Percentiles rank a stretch among this genome's conserved stretches.
phyloP scores from a whole-genome alignment of 192 early-diverging fungal species.

The Coemansia sp. region DNA sequence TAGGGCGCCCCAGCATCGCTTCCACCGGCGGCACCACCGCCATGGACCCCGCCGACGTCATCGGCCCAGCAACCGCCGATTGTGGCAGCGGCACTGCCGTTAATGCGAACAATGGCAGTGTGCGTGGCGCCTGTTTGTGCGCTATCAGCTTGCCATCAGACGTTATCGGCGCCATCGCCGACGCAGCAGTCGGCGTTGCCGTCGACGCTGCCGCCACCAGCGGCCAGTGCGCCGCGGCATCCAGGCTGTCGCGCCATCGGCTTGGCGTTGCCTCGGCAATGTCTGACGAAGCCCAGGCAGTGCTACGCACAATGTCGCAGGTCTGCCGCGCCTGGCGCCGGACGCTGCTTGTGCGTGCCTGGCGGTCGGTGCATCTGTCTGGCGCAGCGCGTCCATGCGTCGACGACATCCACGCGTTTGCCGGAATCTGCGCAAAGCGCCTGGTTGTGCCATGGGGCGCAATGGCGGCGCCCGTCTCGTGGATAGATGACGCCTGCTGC shows the following conservation, averaged over 20 bases:
- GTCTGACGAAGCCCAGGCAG: constrained; percentile 12
- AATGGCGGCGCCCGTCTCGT: constrained; percentile 33
- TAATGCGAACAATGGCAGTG: background rate
- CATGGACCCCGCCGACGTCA: no score
- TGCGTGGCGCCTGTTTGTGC: background rate
- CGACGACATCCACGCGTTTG: constrained; percentile 22
- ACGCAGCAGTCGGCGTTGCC: constrained; percentile 6
- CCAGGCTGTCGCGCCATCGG: background rate
- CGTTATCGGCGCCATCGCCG: constrained; percentile 30
- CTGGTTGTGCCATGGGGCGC: constrained; percentile 42
- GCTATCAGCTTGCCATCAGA: constrained; percentile 37
- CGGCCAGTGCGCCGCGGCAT: constrained; percentile 1
- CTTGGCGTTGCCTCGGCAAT: constrained; percentile 17
- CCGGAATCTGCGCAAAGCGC: constrained; percentile 12
- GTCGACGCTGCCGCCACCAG: constrained; percentile 3
- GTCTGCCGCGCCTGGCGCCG: constrained; percentile 28
- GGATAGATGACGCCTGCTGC: constrained; percentile 2
- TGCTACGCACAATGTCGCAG: constrained; percentile 25
- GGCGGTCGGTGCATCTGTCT: constrained; percentile 25
- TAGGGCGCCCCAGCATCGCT: background rate
- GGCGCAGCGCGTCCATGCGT: constrained; percentile 7
- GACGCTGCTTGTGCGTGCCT: constrained; percentile 23
- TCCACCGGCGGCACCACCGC: no score
- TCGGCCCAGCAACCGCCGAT: no score
- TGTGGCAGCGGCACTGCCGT: background rate